Evolutionary conservation across 345 rosid species (phyloP).

Genomic region (Lumnitzera racemosa): DNA sequence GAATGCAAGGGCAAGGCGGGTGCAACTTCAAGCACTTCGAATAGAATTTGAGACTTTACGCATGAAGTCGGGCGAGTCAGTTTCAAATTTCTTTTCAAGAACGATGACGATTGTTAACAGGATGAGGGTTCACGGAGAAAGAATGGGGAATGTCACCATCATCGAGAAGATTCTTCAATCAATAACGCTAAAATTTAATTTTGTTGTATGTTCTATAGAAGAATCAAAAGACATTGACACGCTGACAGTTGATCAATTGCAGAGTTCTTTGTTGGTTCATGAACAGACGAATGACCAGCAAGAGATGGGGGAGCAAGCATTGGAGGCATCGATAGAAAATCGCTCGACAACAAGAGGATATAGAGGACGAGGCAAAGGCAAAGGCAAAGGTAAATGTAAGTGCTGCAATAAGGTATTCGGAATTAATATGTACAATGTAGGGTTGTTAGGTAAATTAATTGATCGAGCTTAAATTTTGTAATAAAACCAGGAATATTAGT

Average conservation of each 20-base stretch:
- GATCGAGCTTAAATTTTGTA: no score
- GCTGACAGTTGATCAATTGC: background rate
- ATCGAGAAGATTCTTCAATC: background rate
- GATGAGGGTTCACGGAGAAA: background rate
- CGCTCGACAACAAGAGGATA: no score
- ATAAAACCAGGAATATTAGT: no score
- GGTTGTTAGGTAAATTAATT: no score
- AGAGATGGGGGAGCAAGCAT: background rate
- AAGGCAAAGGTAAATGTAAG: no score
- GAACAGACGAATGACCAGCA: background rate
- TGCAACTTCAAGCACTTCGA: background rate
- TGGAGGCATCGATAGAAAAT: background rate
- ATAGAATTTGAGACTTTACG: background rate
- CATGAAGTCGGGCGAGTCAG: background rate
- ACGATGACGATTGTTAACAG: background rate
- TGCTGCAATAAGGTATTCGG: no score
- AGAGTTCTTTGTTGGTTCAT: no score
- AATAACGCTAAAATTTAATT: background rate
- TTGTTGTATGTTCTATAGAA: slow-evolving; percentile 1
- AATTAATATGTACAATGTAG: no score
- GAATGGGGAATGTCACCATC: background rate
- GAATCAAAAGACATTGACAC: background rate
- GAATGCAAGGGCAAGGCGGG: background rate
- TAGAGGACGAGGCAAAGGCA: no score
- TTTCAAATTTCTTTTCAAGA: background rate